phyloP scores from a whole-genome alignment of 768 basidiomycete genomes.

The Hysterangium stoloniferum region DNA sequence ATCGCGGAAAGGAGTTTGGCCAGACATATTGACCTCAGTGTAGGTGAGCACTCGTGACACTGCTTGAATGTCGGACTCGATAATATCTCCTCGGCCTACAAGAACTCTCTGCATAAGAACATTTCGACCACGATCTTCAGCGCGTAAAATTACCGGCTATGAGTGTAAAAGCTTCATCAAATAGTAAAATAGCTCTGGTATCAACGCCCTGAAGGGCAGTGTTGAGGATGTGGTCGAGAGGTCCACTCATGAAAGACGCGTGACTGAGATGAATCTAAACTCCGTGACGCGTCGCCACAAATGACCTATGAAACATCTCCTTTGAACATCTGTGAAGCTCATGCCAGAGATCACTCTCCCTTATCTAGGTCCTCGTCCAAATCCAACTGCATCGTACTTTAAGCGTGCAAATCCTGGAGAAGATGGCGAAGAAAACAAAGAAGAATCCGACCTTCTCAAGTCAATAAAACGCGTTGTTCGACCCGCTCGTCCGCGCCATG shows the following conservation, averaged over 20 bases:
- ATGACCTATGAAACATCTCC: neutral
- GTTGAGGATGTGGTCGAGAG: constrained; percentile 8
- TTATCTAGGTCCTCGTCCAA: constrained; percentile 4
- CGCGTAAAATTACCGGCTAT: constrained; percentile 6
- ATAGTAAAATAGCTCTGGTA: constrained; percentile 8
- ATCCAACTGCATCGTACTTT: constrained; percentile 50
- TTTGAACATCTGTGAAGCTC: neutral
- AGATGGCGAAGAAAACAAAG: constrained; percentile 36
- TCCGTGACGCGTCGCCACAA: constrained; percentile 10
- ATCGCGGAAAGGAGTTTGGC: constrained; percentile 6
- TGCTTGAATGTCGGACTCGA: constrained; percentile 1
- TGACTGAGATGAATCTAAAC: constrained; percentile 2
- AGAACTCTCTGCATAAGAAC: too few relatives aligned
- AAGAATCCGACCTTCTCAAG: constrained; percentile 37
- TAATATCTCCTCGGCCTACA: constrained; percentile 1
- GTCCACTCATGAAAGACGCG: constrained; percentile 6
- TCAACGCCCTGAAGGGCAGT: constrained; percentile 5
- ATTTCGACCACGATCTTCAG: too few relatives aligned
- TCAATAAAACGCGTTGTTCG: constrained; percentile 55
- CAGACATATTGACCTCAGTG: neutral
- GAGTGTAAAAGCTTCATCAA: constrained; percentile 3
- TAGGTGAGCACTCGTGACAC: neutral
- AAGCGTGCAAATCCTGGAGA: constrained; percentile 52
- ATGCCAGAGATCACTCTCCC: neutral
- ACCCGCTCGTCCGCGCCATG: constrained; percentile 37